Conservation (phyloP, 2,329 filamentous ascomycete genomes). For the Cadophora gregata region DNA sequence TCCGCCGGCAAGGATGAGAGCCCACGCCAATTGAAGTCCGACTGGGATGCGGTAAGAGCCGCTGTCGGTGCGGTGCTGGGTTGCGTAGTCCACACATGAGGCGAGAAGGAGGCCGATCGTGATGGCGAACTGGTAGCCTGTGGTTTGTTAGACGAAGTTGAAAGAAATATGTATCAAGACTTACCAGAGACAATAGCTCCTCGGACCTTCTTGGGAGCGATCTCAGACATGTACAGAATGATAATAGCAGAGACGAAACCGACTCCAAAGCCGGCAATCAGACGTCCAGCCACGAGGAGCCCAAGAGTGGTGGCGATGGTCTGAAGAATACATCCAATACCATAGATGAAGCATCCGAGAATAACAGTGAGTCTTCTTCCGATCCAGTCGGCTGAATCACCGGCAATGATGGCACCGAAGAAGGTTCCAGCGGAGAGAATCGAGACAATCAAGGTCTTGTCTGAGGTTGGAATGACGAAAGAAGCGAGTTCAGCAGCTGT, state of each 20-base stretch:
- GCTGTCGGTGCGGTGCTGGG: slow-evolving; percentile 64
- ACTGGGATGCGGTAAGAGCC: slow-evolving; percentile 83
- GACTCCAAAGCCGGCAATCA: slow-evolving; percentile 78
- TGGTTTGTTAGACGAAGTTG: slow-evolving; percentile 38
- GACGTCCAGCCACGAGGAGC: slow-evolving; percentile 68
- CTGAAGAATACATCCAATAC: slow-evolving; percentile 38
- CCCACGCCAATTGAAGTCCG: slow-evolving; percentile 80
- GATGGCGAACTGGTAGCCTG: slow-evolving; percentile 82
- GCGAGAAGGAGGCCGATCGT: slow-evolving; percentile 80
- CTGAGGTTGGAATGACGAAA: slow-evolving; percentile 64
- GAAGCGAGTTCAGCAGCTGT: slow-evolving; percentile 21
- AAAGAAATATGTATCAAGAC: neutral
- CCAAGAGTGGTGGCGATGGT: slow-evolving; percentile 46
- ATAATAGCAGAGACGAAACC: slow-evolving; percentile 82
- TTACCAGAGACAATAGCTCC: slow-evolving; percentile 31
- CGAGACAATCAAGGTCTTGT: slow-evolving; percentile 49
- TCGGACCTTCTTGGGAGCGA: slow-evolving; percentile 53
- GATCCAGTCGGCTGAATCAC: slow-evolving; percentile 46
- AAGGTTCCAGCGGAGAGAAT: slow-evolving; percentile 80
- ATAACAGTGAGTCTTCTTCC: slow-evolving; percentile 44
- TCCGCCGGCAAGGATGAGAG: slow-evolving; percentile 73
- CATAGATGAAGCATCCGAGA: slow-evolving; percentile 36
- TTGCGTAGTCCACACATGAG: slow-evolving; percentile 75
- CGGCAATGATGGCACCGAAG: slow-evolving; percentile 61
- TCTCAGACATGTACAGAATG: slow-evolving; percentile 78